Evolutionary conservation across 306 rosid genomes (phyloP).

Genomic region (Rosa multiflora): DNA sequence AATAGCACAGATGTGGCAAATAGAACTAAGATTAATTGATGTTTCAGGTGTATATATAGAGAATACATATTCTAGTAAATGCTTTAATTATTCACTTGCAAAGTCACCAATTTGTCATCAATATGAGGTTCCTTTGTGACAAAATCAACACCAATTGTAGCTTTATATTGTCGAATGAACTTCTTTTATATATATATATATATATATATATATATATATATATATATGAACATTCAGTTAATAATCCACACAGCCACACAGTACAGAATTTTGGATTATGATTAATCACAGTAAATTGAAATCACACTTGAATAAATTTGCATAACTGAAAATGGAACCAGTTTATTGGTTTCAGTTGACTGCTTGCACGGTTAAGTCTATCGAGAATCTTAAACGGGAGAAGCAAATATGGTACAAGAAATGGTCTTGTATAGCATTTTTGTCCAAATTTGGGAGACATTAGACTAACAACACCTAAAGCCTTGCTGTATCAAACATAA

Average conservation of each 20-base stretch:
- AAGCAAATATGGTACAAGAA: no score
- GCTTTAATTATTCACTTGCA: conserved; percentile 56
- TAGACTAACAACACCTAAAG: no score
- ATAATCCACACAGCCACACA: conserved; percentile 33
- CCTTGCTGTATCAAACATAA: no score
- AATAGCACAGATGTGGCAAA: conserved; percentile 7
- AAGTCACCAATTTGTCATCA: conserved; percentile 72
- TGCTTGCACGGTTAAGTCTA: not conserved
- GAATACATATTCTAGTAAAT: not conserved
- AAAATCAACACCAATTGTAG: conserved; percentile 97
- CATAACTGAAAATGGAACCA: not conserved
- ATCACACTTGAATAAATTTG: not conserved
- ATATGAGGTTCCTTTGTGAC: conserved; percentile 81
- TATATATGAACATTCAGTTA: conserved; percentile 26
- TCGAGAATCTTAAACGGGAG: not conserved
- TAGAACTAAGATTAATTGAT: not conserved
- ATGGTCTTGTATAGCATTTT: no score
- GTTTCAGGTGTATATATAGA: not conserved
- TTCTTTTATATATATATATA: conserved; percentile 59
- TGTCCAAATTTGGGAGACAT: no score
- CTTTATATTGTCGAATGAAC: conserved; percentile 69
- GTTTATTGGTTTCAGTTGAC: not conserved
- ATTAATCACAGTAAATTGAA: not conserved
- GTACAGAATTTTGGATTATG: not conserved
- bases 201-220: conserved; percentile 47